Conservation (phyloP, 345 rosid species). For the Anastatica hierochuntica region DNA sequence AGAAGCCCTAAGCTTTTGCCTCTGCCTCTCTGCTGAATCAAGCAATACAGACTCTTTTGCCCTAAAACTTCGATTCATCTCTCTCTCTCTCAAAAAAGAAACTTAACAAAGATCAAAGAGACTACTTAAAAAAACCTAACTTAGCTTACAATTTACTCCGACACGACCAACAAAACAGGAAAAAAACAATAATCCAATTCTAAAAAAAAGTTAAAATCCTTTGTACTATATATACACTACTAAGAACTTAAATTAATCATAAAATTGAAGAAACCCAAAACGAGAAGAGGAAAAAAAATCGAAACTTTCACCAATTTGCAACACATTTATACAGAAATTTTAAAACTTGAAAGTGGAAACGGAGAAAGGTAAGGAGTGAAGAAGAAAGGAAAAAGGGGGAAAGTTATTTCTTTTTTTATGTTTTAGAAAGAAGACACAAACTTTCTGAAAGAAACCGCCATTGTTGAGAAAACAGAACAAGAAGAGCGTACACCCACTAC, state of each 20-base stretch:
- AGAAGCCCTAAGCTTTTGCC: conserved; percentile 69
- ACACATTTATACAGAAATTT: conserved; percentile 14
- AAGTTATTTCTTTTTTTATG: too few species aligned
- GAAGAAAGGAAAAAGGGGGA: background rate
- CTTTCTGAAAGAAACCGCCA: conserved; percentile 25
- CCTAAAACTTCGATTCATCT: conserved; percentile 97
- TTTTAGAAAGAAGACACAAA: conserved; percentile 19
- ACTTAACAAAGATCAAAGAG: conserved; percentile 22
- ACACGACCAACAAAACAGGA: too few species aligned
- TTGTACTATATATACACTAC: too few species aligned
- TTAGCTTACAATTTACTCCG: conserved; percentile 37
- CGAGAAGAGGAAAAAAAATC: conserved; percentile 14
- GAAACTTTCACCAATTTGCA: too few species aligned
- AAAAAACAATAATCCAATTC: conserved; percentile 14
- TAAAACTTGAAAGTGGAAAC: too few species aligned
- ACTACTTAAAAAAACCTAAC: conserved; percentile 20
- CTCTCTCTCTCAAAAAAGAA: too few species aligned
- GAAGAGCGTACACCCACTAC: background rate
- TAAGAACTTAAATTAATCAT: background rate
- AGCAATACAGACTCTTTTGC: conserved; percentile 65
- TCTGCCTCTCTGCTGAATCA: conserved; percentile 61
- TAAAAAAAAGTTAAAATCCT: too few species aligned
- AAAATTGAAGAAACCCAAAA: conserved; percentile 21
- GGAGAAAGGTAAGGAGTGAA: too few species aligned
- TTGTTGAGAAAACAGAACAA: conserved; percentile 22